Evolutionary conservation across 805 yeast species (phyloP).

Genomic region (Candida coquimbonensis): DNA sequence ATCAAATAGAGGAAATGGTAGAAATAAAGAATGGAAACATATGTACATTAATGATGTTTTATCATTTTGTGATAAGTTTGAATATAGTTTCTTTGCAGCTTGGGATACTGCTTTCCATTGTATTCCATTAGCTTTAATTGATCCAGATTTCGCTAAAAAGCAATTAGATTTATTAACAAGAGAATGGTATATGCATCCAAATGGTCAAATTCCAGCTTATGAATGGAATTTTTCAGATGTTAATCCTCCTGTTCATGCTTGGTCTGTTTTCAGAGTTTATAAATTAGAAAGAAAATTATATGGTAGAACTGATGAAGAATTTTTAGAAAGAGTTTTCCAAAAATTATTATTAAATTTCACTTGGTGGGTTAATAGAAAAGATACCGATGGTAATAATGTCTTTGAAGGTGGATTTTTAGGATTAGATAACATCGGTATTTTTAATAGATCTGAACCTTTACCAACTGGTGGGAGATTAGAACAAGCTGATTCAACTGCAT

Average conservation of each 20-base stretch:
- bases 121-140: conserved; percentile 87
- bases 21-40: conserved; percentile 87
- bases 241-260: conserved; percentile 97
- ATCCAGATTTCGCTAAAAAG: conserved; percentile 84
- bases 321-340: conserved; percentile 89
- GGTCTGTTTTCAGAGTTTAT: conserved; percentile 85
- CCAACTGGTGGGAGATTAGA: conserved; percentile 89
- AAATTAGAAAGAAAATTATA: conserved; percentile 82
- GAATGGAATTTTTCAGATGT: conserved; percentile 95
- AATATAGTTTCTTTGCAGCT: conserved; percentile 91
- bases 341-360: conserved; percentile 83
- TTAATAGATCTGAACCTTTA: conserved; percentile 86
- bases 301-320: conserved; percentile 73
- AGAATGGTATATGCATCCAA: conserved; percentile 98
- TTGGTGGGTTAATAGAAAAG: conserved; percentile 97
- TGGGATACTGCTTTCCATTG: conserved; percentile 98
- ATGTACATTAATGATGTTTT: conserved; percentile 80
- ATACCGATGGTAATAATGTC: conserved; percentile 76
- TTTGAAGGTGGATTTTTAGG: conserved; percentile 95
- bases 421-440: conserved; percentile 85
- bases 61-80: conserved; percentile 93
- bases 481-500: conserved; percentile 94
- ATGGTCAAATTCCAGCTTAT: conserved; percentile 95
- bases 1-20: conserved; percentile 72
- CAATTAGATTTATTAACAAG: conserved; percentile 81